Conservation (phyloP, 352 stramenopile genomes). For the Phytopythium litorale region DNA sequence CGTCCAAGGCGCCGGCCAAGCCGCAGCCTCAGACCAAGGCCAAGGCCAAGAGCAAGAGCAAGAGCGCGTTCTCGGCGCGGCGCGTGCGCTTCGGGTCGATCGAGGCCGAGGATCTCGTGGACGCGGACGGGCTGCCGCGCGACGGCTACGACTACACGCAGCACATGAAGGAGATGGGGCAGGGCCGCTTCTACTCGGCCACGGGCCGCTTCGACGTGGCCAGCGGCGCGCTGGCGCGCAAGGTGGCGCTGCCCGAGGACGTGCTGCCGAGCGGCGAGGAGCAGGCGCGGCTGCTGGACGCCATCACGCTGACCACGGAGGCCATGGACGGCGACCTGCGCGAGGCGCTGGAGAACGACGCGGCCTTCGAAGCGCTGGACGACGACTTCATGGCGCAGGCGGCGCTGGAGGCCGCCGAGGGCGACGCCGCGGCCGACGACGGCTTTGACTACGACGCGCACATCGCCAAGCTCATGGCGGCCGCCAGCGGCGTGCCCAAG, state of each 20-base stretch:
- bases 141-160: conserved; percentile 93
- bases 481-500: conserved; percentile 70
- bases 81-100: conserved; percentile 66
- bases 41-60: conserved; percentile 10
- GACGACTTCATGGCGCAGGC: conserved; percentile 91
- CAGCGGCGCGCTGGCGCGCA: conserved; percentile 36
- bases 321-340: conserved; percentile 86
- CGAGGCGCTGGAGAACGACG: conserved; percentile 80
- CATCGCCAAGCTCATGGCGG: conserved; percentile 90
- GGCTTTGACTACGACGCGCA: conserved; percentile 93
- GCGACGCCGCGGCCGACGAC: conserved; percentile 19
- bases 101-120: conserved; percentile 70
- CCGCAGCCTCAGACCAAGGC: conserved; percentile 12
- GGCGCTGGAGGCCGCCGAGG: conserved; percentile 38
- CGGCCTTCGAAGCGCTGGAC: conserved; percentile 86
- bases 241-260: conserved; percentile 60
- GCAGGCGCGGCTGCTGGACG: conserved; percentile 76
- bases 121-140: conserved; percentile 86
- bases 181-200: conserved; percentile 77
- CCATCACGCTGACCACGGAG: conserved; percentile 81
- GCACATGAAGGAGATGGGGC: conserved; percentile 90
- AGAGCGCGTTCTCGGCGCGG: conserved; percentile 39
- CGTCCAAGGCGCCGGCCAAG: not conserved
- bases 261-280: conserved; percentile 65
- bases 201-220: conserved; percentile 54